phyloP scores from a whole-genome alignment of 2,329 filamentous ascomycete genomes.

The Apiospora koreana region DNA sequence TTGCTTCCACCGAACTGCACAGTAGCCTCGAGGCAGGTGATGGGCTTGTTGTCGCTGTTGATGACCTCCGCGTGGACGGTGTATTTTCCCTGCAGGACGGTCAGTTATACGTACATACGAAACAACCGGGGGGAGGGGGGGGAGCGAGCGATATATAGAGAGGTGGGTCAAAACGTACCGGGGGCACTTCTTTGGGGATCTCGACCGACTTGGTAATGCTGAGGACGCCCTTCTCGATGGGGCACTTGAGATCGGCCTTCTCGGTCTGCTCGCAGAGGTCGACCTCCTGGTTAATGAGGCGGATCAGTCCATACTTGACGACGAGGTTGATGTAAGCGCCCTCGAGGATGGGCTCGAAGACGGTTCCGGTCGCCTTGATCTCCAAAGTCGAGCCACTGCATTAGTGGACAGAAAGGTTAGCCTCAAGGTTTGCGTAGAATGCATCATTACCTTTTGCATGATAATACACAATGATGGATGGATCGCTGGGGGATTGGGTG shows the following conservation, averaged over 20 bases:
- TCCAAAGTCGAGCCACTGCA: conserved; percentile 73
- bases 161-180: conserved; percentile 58
- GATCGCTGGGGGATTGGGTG: neutral
- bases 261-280: conserved; percentile 87
- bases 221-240: conserved; percentile 77
- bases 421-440: neutral
- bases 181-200: conserved; percentile 83
- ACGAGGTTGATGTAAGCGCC: conserved; percentile 80
- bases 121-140: neutral
- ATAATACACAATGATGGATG: neutral
- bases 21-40: conserved; percentile 83
- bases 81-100: conserved; percentile 74
- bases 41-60: conserved; percentile 68
- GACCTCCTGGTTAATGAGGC: conserved; percentile 75
- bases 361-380: conserved; percentile 77
- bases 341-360: conserved; percentile 70
- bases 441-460: neutral
- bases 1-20: conserved; percentile 60
- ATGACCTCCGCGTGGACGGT: conserved; percentile 84
- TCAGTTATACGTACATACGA: conserved; percentile 4
- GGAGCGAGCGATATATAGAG: neutral
- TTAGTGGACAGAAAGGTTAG: neutral
- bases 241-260: conserved; percentile 88
- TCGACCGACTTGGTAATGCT: conserved; percentile 78
- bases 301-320: conserved; percentile 95